phyloP scores from a whole-genome alignment of 2,329 filamentous ascomycete genomes.

The Harringtonia lauricola region DNA sequence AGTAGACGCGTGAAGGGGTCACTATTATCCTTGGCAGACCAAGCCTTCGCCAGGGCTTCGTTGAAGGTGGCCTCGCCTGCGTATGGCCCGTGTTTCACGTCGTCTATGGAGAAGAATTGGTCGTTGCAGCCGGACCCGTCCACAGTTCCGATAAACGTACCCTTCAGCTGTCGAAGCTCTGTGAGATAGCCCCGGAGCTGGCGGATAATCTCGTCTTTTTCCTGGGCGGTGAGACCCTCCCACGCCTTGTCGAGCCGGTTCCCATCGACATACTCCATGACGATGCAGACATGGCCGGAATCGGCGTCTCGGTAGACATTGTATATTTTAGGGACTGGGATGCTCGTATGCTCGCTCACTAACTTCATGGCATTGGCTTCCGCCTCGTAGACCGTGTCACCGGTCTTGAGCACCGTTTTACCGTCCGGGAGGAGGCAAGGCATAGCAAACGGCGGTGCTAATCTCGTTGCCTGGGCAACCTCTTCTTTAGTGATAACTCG shows the following conservation, averaged over 20 bases:
- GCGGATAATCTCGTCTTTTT: neutral
- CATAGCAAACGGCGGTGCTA: neutral
- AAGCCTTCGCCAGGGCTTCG: neutral
- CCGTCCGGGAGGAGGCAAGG: neutral
- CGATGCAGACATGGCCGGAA: neutral
- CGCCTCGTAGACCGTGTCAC: neutral
- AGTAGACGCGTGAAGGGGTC: neutral
- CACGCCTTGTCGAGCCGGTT: neutral
- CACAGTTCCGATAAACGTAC: neutral
- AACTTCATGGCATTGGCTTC: neutral
- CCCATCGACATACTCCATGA: neutral
- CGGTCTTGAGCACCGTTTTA: neutral
- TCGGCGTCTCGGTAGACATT: neutral
- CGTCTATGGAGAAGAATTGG: neutral
- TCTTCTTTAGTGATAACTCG: neutral
- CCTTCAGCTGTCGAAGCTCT: slow-evolving; percentile 1
- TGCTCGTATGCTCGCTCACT: neutral
- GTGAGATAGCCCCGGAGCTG: neutral
- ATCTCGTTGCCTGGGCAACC: neutral
- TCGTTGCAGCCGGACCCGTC: neutral
- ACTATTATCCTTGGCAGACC: neutral
- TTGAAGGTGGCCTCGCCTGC: neutral
- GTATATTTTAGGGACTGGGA: neutral
- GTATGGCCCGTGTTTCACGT: neutral
- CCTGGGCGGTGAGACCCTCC: neutral